Evolutionary conservation across 139 green algal genomes (phyloP), one percentile per base, ranked within the genome.

Genomic region (Chlorella sp.): DNA sequence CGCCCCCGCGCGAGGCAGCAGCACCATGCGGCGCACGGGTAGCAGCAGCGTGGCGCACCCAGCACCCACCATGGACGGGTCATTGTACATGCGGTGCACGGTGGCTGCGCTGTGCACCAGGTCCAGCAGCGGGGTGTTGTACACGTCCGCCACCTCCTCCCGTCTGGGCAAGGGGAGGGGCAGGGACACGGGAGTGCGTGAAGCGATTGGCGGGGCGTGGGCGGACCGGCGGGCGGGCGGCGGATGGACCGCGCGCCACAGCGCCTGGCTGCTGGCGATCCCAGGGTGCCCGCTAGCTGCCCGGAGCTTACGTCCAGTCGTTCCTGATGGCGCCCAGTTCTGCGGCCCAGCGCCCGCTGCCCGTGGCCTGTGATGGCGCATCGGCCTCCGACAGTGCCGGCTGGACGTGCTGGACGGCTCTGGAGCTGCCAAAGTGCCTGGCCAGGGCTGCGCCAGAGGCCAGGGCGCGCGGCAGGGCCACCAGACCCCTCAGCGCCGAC

Each of bases 61-160:
- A 35, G 5, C 29, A 6, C 69, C 17, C 71, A 97, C 94, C 89
- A 95, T 96, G 17, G 79, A 73, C 6, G 95, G 92, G 81, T 98
- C 88, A 71, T 97, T 93, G 77, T 97, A 89, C 87, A 91, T 90
- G 59, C 95, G 88, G 77, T 98, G 95, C 33, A 98, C 93, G 0
- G 56, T 80, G 25, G 92, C 92, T 17, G 95, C 96, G 0, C 89
- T 77, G 82, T 88, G 95, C 0, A 99, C 85, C 1, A 99, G 87
- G 61, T 99, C 96, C 72, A 99, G 76, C 17, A 99, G 82, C 0
- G 96, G 93, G 5, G 88, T 92, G 58, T 93, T 78, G 82, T 94
- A 98, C 8, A 99, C 90, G 31, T 92, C 87, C 27, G 80, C 38
- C 0, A 99, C 86, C 79, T 99, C 95, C 48, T 96, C 89, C 8